Conservation (phyloP, 2,329 filamentous ascomycete genomes). For the Fusarium sp. region DNA sequence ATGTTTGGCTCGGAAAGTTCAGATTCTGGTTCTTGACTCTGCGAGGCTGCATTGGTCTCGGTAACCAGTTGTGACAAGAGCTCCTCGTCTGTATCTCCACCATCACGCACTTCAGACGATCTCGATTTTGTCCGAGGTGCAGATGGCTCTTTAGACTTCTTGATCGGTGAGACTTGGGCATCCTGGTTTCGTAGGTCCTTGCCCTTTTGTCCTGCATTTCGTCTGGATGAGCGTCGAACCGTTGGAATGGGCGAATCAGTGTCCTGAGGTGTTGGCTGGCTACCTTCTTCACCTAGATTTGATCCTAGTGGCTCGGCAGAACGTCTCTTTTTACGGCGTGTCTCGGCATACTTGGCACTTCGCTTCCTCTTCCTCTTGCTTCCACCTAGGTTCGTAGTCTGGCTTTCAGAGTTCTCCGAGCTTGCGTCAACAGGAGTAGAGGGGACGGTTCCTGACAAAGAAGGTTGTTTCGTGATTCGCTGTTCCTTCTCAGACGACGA, state of each 20-base stretch:
- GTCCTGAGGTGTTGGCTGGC: conserved; percentile 35
- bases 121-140: conserved; percentile 4
- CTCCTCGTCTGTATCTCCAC: conserved; percentile 55
- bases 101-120: conserved; percentile 35
- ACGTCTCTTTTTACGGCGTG: conserved; percentile 48
- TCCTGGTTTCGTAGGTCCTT: conserved; percentile 24
- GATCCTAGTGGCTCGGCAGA: conserved; percentile 31
- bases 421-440: conserved; percentile 39
- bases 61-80: conserved; percentile 55
- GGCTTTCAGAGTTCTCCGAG: conserved; percentile 21
- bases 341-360: conserved; percentile 32
- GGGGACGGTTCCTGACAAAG: conserved; percentile 34
- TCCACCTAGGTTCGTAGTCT: conserved; percentile 22
- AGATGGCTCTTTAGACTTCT: conserved; percentile 14
- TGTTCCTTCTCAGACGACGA: conserved; percentile 33
- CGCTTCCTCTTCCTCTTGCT: conserved; percentile 49
- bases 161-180: conserved; percentile 21
- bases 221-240: conserved; percentile 42
- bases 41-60: conserved; percentile 55
- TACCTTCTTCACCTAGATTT: conserved; percentile 33
- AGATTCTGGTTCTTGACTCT: conserved; percentile 44
- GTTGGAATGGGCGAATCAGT: conserved; percentile 30
- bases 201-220: conserved; percentile 35
- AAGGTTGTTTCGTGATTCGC: conserved; percentile 17
- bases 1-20: conserved; percentile 14